Evolutionary conservation across 805 yeast genomes (phyloP), one percentile per base, ranked within the genome.

Genomic region (Candida boleticola): DNA sequence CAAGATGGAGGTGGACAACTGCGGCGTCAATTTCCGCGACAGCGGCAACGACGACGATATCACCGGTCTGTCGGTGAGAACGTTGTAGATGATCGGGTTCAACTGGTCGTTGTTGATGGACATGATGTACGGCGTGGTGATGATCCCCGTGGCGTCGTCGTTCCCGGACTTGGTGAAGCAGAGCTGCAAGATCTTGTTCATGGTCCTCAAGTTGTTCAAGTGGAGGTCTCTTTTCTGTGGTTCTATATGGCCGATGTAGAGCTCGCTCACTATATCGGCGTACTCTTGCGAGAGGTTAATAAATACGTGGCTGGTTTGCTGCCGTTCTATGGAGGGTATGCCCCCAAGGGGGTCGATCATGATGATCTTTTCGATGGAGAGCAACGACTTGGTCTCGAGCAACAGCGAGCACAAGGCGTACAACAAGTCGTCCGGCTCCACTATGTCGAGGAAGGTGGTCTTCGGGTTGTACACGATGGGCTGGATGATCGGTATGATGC

Each of bases 31-130:
- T 32, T 75, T 69, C 35, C 57, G 56, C 5, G 68, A 43, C 20
- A 86, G 80, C 0, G 99, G 97, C 32, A 93, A 68, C 0, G 98
- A 90, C 0, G 97, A 88, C 1, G 97, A 89, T 17, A 92, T 82
- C 7, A 88, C 74, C 1, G 98, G 89, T 40, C 98, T 71, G 58
- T 93, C 98, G 0, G 99, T 93, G 29, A 93, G 71, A 13, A 93
- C 76, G 57, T 93, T 93, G 61, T 90, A 88, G 13, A 93, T 80
- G 32, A 93, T 76, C 1, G 99, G 99, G 58, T 93, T 93, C 45
- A 82, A 67, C 38, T 76, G 74, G 48, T 70, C 74, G 44, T 58
- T 61, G 40, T 66, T 68, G 29, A 67, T 51, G 2, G 86, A 80
- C 21, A 95, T 92, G 18, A 88, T 79, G 7, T 70, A 61, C 0